Evolutionary conservation across 352 stramenopile genomes (phyloP).

Genomic region (Globisporangium nodosum): DNA sequence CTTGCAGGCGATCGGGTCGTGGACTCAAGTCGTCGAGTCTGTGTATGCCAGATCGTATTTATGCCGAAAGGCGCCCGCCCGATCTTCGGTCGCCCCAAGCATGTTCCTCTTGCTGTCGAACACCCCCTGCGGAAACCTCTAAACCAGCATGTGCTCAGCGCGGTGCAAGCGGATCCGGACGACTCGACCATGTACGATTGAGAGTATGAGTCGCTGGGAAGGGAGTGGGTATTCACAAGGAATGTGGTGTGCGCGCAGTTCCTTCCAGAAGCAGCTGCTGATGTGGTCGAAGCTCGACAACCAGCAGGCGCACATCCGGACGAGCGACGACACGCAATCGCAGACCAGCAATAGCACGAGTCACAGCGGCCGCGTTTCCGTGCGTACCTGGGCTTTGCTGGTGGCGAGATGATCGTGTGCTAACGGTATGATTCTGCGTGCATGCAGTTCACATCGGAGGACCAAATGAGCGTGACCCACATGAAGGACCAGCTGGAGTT

Average conservation of each 20-base stretch:
- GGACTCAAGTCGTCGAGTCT: no score
- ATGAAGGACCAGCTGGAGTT: slow-evolving; percentile 83
- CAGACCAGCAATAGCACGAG: slow-evolving; percentile 44
- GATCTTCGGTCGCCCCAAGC: slow-evolving; percentile 52
- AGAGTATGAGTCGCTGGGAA: background rate
- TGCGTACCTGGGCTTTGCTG: slow-evolving; percentile 11
- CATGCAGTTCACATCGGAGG: slow-evolving; percentile 46
- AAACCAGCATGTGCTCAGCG: slow-evolving; percentile 28
- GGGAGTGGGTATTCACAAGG: background rate
- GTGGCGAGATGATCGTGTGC: background rate
- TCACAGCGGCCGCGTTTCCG: slow-evolving; percentile 43
- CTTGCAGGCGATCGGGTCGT: no score
- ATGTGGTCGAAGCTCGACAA: slow-evolving; percentile 70
- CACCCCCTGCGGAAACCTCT: slow-evolving; percentile 35
- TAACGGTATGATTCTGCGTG: background rate
- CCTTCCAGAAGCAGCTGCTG: slow-evolving; percentile 79
- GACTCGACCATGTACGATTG: slow-evolving; percentile 46
- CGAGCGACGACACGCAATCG: slow-evolving; percentile 55
- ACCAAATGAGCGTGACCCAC: slow-evolving; percentile 43
- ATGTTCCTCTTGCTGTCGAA: slow-evolving; percentile 30
- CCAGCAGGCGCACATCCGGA: slow-evolving; percentile 32
- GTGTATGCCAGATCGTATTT: slow-evolving; percentile 59
- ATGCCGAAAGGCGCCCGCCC: slow-evolving; percentile 64
- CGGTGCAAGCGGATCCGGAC: slow-evolving; percentile 42
- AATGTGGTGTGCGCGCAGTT: slow-evolving; percentile 13